These are phyloP conservation scores for Beauveria sp. DNA, from an alignment of 2,329 filamentous ascomycete genomes.

Conservation along the genomic window DNA sequence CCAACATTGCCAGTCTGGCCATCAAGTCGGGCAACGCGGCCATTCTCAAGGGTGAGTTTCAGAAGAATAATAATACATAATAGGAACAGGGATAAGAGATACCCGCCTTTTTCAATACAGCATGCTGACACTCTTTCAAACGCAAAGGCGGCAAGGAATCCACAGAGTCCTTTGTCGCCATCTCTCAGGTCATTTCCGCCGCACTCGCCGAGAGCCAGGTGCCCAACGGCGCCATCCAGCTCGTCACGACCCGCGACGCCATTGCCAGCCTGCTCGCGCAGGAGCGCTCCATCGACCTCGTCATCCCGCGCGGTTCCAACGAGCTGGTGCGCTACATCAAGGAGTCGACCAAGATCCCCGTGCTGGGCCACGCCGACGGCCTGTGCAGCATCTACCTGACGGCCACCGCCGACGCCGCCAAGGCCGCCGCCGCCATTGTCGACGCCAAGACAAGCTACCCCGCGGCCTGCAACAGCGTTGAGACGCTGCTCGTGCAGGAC, in stretches of 20 bases:
- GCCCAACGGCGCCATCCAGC: conserved; percentile 80
- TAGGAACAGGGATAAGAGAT: too few relatives aligned
- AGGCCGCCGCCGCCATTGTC: conserved; percentile 69
- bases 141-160: conserved; percentile 75
- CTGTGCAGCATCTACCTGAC: conserved; percentile 84
- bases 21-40: conserved; percentile 97
- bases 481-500: conserved; percentile 81
- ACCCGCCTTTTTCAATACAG: background rate
- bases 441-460: conserved; percentile 94
- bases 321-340: conserved; percentile 89
- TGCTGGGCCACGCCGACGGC: conserved; percentile 92
- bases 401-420: conserved; percentile 61
- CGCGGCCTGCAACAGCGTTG: conserved; percentile 90
- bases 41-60: conserved; percentile 69
- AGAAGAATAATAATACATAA: background rate
- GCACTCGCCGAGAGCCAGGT: conserved; percentile 68
- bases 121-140: background rate
- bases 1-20: conserved; percentile 91
- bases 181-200: conserved; percentile 73
- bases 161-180: conserved; percentile 87
- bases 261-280: conserved; percentile 82
- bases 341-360: conserved; percentile 83
- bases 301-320: conserved; percentile 87
- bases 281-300: conserved; percentile 85
- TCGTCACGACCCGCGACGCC: conserved; percentile 87